Evolutionary conservation across 805 yeast species (phyloP).

Genomic region (Nakazawaea wyomingensis): DNA sequence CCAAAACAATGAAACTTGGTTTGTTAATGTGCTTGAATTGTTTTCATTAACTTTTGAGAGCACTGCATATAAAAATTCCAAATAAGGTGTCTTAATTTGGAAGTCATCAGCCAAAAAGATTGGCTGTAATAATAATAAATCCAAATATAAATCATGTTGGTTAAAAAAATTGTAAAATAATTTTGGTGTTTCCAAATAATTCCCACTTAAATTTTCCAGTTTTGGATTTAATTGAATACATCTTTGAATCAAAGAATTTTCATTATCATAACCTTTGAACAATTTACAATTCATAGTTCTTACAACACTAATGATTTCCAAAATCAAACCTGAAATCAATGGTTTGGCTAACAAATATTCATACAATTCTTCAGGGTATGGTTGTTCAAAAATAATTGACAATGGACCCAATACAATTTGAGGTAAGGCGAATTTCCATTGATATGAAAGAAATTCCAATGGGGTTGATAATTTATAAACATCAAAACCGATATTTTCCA

Average conservation of each 20-base stretch:
- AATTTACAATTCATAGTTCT: conserved; percentile 74
- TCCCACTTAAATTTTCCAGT: conserved; percentile 18
- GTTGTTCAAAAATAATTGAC: conserved; percentile 66
- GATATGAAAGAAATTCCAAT: conserved; percentile 60
- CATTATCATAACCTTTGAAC: conserved; percentile 65
- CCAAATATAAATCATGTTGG: conserved; percentile 58
- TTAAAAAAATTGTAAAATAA: conserved; percentile 63
- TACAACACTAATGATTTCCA: conserved; percentile 68
- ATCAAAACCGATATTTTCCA: conserved; percentile 35
- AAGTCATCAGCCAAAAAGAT: conserved; percentile 86
- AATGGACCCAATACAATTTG: conserved; percentile 74
- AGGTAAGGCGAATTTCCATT: conserved; percentile 84
- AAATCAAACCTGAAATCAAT: conserved; percentile 69
- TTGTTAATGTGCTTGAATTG: conserved; percentile 34
- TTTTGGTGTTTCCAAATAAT: conserved; percentile 45
- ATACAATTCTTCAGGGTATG: conserved; percentile 52
- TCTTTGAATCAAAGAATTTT: conserved; percentile 48
- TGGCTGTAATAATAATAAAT: conserved; percentile 76
- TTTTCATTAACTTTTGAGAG: conserved; percentile 57
- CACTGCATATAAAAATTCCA: conserved; percentile 80
- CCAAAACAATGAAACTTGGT: conserved; percentile 27
- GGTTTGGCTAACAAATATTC: conserved; percentile 81
- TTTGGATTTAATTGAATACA: conserved; percentile 45
- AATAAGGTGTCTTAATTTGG: conserved; percentile 81
- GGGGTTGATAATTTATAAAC: conserved; percentile 47